phyloP scores from a whole-genome alignment of 345 rosid genomes.

The Excoecaria agallocha region DNA sequence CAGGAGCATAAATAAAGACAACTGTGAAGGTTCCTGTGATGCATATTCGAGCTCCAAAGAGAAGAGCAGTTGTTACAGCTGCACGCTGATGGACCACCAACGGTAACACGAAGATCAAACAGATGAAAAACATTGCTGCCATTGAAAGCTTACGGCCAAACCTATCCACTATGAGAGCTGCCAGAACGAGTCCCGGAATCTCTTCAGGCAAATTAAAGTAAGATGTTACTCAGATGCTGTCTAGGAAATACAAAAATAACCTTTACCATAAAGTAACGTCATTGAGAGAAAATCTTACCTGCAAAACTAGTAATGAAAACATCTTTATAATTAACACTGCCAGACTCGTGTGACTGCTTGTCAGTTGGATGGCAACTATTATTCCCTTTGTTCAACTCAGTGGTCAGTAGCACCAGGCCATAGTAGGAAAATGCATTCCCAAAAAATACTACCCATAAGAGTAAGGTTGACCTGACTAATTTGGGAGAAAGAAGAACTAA shows the following conservation, averaged over 20 bases:
- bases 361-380: conserved; percentile 37
- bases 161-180: conserved; percentile 75
- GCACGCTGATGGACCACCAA: conserved; percentile 58
- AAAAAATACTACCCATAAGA: conserved; percentile 79
- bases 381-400: conserved; percentile 62
- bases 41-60: conserved; percentile 85
- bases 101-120: conserved; percentile 75
- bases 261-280: not conserved
- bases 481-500: conserved; percentile 64
- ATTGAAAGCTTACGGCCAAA: conserved; percentile 80
- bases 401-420: conserved; percentile 85
- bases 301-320: conserved; percentile 86
- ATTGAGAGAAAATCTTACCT: conserved; percentile 35
- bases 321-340: conserved; percentile 54
- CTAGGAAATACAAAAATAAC: not conserved
- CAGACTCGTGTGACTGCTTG: conserved; percentile 28
- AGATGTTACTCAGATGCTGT: conserved; percentile 17
- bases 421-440: conserved; percentile 91
- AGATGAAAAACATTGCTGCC: conserved; percentile 69
- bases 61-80: conserved; percentile 60
- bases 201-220: conserved; percentile 43
- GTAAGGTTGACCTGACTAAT: conserved; percentile 63
- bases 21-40: conserved; percentile 72
- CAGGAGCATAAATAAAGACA: conserved; percentile 81
- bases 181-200: conserved; percentile 78